Conservation (phyloP, 176 grass and related monocot genomes). For the Bromus sterilis region DNA sequence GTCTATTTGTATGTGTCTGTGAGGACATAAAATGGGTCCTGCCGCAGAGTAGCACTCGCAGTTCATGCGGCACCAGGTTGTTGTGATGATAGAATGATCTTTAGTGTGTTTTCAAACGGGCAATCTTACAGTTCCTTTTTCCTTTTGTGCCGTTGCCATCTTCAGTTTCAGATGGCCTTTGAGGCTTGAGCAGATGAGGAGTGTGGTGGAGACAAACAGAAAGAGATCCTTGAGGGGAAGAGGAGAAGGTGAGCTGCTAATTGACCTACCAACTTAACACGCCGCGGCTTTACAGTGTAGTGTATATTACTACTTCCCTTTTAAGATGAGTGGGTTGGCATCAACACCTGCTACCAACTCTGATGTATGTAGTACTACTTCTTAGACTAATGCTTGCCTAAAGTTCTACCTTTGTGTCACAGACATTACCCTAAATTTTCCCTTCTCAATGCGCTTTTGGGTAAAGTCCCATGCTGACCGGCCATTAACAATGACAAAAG, state of each 20-base stretch:
- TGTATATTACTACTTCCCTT: too few species aligned
- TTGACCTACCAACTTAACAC: slow-evolving; percentile 23
- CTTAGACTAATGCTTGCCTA: neutral
- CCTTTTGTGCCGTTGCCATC: neutral
- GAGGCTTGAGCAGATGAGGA: neutral
- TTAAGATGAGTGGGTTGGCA: too few species aligned
- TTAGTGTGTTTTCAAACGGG: neutral
- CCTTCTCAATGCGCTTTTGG: neutral
- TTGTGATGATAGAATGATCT: neutral
- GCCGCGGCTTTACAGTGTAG: neutral
- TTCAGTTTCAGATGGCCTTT: neutral
- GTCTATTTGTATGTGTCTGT: too few species aligned
- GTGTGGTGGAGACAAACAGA: too few species aligned
- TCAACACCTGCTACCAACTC: slow-evolving; percentile 2
- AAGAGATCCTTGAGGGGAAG: neutral
- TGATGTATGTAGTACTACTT: neutral
- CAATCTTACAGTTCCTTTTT: neutral
- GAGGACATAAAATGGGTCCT: too few species aligned
- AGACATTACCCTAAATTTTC: neutral
- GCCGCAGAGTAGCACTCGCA: slow-evolving; percentile 19
- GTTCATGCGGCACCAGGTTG: neutral
- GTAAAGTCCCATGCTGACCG: neutral
- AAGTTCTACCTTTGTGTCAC: neutral
- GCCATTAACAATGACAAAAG: neutral
- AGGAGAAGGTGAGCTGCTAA: neutral